phyloP scores from a whole-genome alignment of 2,329 filamentous ascomycete species.

The Colletotrichum spinosum region DNA sequence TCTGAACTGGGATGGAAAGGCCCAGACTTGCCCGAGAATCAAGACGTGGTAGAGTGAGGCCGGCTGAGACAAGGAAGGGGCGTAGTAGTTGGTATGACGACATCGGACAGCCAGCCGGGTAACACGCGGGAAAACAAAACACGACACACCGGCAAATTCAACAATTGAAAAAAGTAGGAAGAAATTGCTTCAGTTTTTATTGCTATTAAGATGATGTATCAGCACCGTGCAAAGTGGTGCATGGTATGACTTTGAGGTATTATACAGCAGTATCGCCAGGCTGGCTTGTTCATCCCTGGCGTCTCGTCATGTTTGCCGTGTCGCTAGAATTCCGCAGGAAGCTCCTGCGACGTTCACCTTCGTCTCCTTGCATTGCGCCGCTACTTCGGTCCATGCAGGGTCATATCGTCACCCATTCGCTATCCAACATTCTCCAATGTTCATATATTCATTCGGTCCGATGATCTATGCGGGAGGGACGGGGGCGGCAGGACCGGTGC shows the following conservation, averaged over 20 bases:
- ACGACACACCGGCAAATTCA: not conserved
- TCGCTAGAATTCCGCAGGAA: not conserved
- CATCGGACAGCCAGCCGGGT: not conserved
- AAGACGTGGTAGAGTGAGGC: not conserved
- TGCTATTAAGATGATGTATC: constrained; percentile 29
- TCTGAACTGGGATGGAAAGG: too few species aligned
- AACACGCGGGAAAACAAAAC: not conserved
- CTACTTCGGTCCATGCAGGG: too few species aligned
- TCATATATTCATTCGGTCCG: too few species aligned
- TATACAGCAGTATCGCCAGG: constrained; percentile 18
- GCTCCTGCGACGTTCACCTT: not conserved
- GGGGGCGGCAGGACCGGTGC: constrained; percentile 48
- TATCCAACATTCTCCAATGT: not conserved
- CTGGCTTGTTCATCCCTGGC: constrained; percentile 1
- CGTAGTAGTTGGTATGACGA: constrained; percentile 21
- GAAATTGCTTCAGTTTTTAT: not conserved
- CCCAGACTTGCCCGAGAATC: too few species aligned
- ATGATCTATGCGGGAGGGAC: constrained; percentile 40
- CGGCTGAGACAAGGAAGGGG: not conserved
- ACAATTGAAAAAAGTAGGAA: not conserved
- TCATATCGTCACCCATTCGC: not conserved
- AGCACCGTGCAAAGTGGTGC: not conserved
- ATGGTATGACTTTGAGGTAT: constrained; percentile 21
- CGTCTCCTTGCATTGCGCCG: not conserved
- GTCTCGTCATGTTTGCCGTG: not conserved